A percentile compares a stretch with the other conserved stretches of the same genome.
These are phyloP conservation scores for Flueggea neowawraea DNA, from an alignment of 441 rosid genomes.

Conservation along the genomic window DNA sequence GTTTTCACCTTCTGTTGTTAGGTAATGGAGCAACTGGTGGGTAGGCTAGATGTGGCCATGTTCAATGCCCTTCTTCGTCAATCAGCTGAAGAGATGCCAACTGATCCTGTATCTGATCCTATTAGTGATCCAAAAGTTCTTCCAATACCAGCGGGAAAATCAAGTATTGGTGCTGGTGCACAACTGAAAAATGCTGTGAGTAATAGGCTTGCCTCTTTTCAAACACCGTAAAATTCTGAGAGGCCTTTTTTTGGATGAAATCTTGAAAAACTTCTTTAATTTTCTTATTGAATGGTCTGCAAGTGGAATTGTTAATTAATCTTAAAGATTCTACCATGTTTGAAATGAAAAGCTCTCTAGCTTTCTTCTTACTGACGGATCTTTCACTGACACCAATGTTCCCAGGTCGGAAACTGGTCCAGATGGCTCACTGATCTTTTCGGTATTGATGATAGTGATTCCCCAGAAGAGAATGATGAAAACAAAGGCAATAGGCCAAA, in stretches of 20 bases:
- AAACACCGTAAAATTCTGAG: too few relatives aligned
- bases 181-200: conserved; percentile 82
- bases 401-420: conserved; percentile 87
- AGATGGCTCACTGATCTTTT: conserved; percentile 94
- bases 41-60: conserved; percentile 92
- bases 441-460: conserved; percentile 55
- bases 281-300: too few relatives aligned
- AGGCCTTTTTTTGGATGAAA: too few relatives aligned
- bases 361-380: conserved; percentile 9
- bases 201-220: conserved; percentile 2
- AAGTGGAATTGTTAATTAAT: too few relatives aligned
- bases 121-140: conserved; percentile 86
- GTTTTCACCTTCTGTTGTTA: conserved; percentile 20
- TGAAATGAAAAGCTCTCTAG: conserved; percentile 8
- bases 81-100: conserved; percentile 87
- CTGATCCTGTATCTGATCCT: conserved; percentile 95
- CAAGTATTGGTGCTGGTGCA: conserved; percentile 93
- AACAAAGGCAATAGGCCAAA: conserved; percentile 25
- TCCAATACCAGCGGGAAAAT: conserved; percentile 83
- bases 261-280: too few relatives aligned
- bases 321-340: background rate
- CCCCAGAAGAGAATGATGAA: conserved; percentile 21
- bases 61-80: conserved; percentile 97
- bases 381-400: background rate
- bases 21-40: conserved; percentile 91